Conservation (phyloP, 2,329 filamentous ascomycete species). For the Monilinia vaccinii-corymbosi region DNA sequence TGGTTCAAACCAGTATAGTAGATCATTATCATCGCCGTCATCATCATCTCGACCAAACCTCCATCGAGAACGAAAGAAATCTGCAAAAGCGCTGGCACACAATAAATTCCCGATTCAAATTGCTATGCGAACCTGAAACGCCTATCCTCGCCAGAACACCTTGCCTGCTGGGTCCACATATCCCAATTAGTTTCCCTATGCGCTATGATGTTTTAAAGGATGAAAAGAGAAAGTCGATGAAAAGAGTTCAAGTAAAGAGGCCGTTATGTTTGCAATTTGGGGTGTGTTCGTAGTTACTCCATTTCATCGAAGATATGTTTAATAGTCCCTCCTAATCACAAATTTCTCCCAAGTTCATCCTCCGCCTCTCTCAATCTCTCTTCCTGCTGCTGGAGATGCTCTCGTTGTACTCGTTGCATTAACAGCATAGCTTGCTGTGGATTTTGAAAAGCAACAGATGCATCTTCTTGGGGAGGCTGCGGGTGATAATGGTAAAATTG, state of each 20-base stretch:
- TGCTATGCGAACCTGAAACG: not conserved
- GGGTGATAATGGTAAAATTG: not conserved
- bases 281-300: not conserved
- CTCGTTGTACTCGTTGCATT: not conserved
- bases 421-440: not conserved
- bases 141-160: not conserved
- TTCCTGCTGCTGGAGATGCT: not conserved
- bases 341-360: not conserved
- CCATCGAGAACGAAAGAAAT: not conserved
- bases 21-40: not conserved
- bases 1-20: not conserved
- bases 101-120: not conserved
- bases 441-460: not conserved
- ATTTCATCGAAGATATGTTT: not conserved
- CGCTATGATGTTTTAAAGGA: not conserved
- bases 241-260: not conserved
- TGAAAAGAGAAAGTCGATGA: not conserved
- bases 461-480: not conserved
- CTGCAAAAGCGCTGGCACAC: not conserved
- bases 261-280: not conserved
- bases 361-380: not conserved
- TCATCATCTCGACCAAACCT: not conserved
- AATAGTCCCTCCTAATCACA: not conserved
- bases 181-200: not conserved
- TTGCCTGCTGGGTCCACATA: constrained; percentile 4